These are phyloP conservation scores for Tricholoma sp. DNA, from an alignment of 768 basidiomycete genomes.

Conservation along the genomic window DNA sequence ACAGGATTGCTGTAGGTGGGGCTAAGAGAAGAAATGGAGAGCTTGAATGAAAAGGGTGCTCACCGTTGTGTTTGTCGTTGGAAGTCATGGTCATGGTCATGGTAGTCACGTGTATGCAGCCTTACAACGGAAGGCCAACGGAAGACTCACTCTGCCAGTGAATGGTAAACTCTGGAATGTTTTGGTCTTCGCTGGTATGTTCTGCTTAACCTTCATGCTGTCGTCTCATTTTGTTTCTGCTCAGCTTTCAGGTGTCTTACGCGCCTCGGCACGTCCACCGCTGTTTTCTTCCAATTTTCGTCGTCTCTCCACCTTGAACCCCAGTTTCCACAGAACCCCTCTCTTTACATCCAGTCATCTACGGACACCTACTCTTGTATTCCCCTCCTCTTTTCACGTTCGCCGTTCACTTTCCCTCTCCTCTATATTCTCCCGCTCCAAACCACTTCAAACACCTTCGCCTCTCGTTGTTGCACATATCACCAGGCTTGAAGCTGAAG, in stretches of 20 bases:
- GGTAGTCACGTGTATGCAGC: slow-evolving; percentile 10
- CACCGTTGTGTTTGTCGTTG: slow-evolving; percentile 8
- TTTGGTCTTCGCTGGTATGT: slow-evolving; percentile 4
- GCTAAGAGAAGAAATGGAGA: background rate
- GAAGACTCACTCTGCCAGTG: too few species aligned
- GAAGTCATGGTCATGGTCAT: slow-evolving; percentile 1
- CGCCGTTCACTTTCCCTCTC: slow-evolving; percentile 34
- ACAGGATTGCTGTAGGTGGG: slow-evolving; percentile 21
- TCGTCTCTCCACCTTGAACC: slow-evolving; percentile 4
- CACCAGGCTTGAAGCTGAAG: slow-evolving; percentile 71
- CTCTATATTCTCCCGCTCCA: slow-evolving; percentile 44
- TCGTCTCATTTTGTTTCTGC: slow-evolving; percentile 8
- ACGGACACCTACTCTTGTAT: slow-evolving; percentile 10
- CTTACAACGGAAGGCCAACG: too few species aligned
- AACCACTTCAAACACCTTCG: slow-evolving; percentile 42
- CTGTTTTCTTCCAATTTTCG: slow-evolving; percentile 5
- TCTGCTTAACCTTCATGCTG: background rate
- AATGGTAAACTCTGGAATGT: slow-evolving; percentile 2
- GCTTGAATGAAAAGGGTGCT: background rate
- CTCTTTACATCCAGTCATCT: slow-evolving; percentile 7
- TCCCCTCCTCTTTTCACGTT: slow-evolving; percentile 16
- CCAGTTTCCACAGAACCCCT: slow-evolving; percentile 8
- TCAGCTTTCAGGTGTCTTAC: slow-evolving; percentile 35
- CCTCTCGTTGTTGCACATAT: slow-evolving; percentile 66
- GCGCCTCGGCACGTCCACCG: slow-evolving; percentile 20